Percentiles rank a stretch among this genome's conserved stretches.
Evolutionary conservation across 768 basidiomycete species (phyloP).

Genomic region (Hebeloma cylindrosporum): DNA sequence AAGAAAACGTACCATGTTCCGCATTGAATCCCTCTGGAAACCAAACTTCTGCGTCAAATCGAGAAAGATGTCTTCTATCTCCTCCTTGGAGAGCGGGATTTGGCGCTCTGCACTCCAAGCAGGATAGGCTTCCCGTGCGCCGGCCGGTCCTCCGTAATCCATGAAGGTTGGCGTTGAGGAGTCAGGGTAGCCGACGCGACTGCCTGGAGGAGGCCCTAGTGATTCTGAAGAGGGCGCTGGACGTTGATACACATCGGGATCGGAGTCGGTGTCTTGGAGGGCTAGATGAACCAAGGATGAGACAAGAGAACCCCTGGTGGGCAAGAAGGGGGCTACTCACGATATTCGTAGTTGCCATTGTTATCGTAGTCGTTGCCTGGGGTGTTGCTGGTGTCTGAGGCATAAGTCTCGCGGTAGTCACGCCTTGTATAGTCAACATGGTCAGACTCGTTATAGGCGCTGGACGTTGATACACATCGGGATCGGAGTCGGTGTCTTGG

Average conservation of each 20-base stretch:
- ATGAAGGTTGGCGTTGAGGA: slow-evolving; percentile 73
- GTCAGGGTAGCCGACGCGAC: slow-evolving; percentile 60
- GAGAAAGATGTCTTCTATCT: slow-evolving; percentile 97
- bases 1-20: slow-evolving; percentile 73
- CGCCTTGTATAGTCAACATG: slow-evolving; percentile 62
- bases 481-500: no score
- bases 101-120: slow-evolving; percentile 92
- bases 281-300: slow-evolving; percentile 41
- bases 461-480: no score
- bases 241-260: slow-evolving; percentile 71
- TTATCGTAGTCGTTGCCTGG: slow-evolving; percentile 71
- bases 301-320: slow-evolving; percentile 16
- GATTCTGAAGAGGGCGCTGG: slow-evolving; percentile 78
- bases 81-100: slow-evolving; percentile 98
- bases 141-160: slow-evolving; percentile 56
- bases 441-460: slow-evolving; percentile 79
- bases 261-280: slow-evolving; percentile 83
- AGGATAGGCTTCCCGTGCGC: slow-evolving; percentile 82
- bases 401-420: slow-evolving; percentile 56
- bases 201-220: slow-evolving; percentile 49
- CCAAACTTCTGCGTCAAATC: slow-evolving; percentile 99
- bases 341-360: slow-evolving; percentile 64
- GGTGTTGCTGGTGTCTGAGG: slow-evolving; percentile 68
- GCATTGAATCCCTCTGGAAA: slow-evolving; percentile 93
- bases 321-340: slow-evolving; percentile 33